phyloP scores from a whole-genome alignment of 768 basidiomycete species.

The Trametes maxima region DNA sequence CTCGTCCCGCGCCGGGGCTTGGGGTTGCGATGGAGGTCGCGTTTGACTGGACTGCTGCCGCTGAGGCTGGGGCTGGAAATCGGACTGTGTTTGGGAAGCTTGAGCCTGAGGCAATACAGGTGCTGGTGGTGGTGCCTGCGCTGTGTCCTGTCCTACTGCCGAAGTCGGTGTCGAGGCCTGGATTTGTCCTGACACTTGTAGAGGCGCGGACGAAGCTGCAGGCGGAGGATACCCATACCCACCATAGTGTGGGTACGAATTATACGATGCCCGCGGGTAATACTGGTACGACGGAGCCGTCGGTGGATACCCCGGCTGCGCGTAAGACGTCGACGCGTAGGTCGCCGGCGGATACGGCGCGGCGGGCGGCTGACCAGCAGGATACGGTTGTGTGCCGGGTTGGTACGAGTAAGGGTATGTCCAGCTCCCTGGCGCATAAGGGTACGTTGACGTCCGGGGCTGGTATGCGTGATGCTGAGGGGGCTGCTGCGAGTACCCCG shows the following conservation, averaged over 20 bases:
- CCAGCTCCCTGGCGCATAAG: conserved; percentile 35
- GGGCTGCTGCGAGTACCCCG: neutral
- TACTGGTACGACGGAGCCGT: conserved; percentile 5
- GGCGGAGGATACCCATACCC: neutral
- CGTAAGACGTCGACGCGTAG: conserved; percentile 11
- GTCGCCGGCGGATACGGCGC: conserved; percentile 22
- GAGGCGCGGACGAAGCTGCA: neutral
- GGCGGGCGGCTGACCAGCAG: too few species aligned
- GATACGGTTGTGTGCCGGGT: too few species aligned
- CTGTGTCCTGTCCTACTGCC: too few species aligned
- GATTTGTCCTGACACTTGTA: neutral
- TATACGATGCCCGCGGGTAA: neutral
- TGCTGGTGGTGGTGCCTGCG: too few species aligned
- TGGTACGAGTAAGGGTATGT: conserved; percentile 28
- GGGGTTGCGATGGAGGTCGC: neutral
- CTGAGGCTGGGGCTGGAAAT: too few species aligned
- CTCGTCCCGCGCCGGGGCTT: neutral
- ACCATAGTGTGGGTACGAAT: conserved; percentile 1
- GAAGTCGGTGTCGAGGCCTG: neutral
- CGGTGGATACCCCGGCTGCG: neutral
- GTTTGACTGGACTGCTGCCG: too few species aligned
- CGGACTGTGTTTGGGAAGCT: too few species aligned
- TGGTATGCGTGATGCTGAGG: conserved; percentile 1
- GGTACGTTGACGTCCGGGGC: conserved; percentile 15
- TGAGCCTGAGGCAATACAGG: too few species aligned